Evolutionary conservation across 106 monocot species (phyloP).

Genomic region (Dendrobium nobile): DNA sequence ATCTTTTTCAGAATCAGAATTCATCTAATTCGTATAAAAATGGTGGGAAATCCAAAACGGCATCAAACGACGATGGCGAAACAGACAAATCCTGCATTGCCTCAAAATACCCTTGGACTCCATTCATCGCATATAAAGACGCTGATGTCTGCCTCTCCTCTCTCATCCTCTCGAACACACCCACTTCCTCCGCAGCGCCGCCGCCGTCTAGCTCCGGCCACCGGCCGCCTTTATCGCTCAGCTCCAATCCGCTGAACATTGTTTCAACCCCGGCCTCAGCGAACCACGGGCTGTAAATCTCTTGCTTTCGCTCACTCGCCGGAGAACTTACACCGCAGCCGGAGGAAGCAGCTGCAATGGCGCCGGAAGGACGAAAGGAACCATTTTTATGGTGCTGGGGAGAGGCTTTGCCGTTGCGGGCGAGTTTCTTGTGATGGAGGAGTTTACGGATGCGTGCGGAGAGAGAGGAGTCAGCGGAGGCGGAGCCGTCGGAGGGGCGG

Average conservation of each 20-base stretch:
- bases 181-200: neutral
- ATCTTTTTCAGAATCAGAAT: too few relatives aligned
- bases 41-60: slow-evolving; percentile 29
- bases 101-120: slow-evolving; percentile 54
- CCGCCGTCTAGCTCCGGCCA: neutral
- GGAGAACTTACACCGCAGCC: neutral
- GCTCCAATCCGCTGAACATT: neutral
- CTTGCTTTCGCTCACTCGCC: neutral
- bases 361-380: neutral
- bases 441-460: slow-evolving; percentile 11
- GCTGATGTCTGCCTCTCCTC: slow-evolving; percentile 53
- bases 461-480: slow-evolving; percentile 17
- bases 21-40: slow-evolving; percentile 18
- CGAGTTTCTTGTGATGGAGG: slow-evolving; percentile 7
- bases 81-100: slow-evolving; percentile 16
- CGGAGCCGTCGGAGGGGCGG: neutral
- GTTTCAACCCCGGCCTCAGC: neutral
- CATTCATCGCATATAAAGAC: slow-evolving; percentile 40
- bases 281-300: neutral
- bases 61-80: slow-evolving; percentile 1
- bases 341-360: neutral
- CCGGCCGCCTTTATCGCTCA: neutral
- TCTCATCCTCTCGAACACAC: slow-evolving; percentile 36
- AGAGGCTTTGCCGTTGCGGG: too few relatives aligned
- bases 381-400: too few relatives aligned